Evolutionary conservation across 192 early-diverging fungal genomes (phyloP).

Genomic region (Glomus cerebriforme): DNA sequence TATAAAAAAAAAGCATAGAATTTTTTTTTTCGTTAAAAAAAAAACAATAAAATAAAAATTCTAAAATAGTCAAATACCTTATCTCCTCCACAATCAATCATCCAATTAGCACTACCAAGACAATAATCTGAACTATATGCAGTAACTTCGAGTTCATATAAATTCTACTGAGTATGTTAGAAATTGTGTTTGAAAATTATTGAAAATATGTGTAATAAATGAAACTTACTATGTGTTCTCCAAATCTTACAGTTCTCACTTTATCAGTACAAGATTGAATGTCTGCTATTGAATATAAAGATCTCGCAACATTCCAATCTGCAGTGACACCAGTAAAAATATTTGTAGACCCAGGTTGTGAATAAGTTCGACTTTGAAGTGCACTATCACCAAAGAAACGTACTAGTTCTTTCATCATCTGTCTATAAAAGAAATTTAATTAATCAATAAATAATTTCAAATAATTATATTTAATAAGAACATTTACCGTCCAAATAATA

Average conservation of each 20-base stretch:
- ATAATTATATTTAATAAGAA: neutral
- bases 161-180: constrained; percentile 34
- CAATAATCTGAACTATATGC: constrained; percentile 75
- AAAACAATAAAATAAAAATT: neutral
- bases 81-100: constrained; percentile 62
- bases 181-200: constrained; percentile 19
- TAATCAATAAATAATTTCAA: neutral
- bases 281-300: constrained; percentile 40
- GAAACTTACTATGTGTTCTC: constrained; percentile 53
- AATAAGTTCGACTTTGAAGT: neutral
- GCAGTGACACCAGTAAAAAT: neutral
- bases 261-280: constrained; percentile 61
- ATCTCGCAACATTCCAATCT: constrained; percentile 31
- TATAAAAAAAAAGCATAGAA: constrained; percentile 40
- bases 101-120: constrained; percentile 76
- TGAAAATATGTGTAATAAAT: neutral
- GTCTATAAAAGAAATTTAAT: constrained; percentile 33
- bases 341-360: neutral
- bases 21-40: neutral
- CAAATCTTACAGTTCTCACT: constrained; percentile 59
- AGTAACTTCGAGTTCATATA: constrained; percentile 47
- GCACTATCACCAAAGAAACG: constrained; percentile 48
- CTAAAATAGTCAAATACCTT: constrained; percentile 34
- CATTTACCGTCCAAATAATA: constrained; percentile 69
- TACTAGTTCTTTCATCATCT: constrained; percentile 66